These are phyloP conservation scores for Debaryomycetaceae sp. DNA, from an alignment of 1,139 yeast species.

Conservation along the genomic window DNA sequence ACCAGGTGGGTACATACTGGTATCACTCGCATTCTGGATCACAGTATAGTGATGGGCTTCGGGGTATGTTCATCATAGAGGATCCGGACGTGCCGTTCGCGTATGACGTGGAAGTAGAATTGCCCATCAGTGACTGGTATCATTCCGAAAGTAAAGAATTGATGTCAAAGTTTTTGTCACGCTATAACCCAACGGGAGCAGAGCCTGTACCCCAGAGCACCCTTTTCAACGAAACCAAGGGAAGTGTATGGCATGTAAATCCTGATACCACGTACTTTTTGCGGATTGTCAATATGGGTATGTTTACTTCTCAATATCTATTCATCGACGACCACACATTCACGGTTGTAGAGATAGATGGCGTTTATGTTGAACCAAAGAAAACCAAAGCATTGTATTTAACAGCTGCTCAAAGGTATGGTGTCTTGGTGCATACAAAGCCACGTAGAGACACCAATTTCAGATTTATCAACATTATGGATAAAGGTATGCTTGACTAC, in stretches of 20 bases:
- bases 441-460: slow-evolving; percentile 55
- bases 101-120: slow-evolving; percentile 71
- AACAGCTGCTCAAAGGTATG: slow-evolving; percentile 76
- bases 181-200: slow-evolving; percentile 92
- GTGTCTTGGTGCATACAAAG: slow-evolving; percentile 71
- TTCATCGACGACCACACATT: slow-evolving; percentile 82
- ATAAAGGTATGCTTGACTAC: slow-evolving; percentile 73
- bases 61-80: slow-evolving; percentile 72
- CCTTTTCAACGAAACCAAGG: slow-evolving; percentile 74
- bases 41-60: slow-evolving; percentile 89
- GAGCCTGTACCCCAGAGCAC: slow-evolving; percentile 88
- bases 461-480: slow-evolving; percentile 76
- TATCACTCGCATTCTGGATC: slow-evolving; percentile 87
- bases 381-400: slow-evolving; percentile 59
- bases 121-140: slow-evolving; percentile 82
- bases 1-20: slow-evolving; percentile 90
- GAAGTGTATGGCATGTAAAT: slow-evolving; percentile 64
- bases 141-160: slow-evolving; percentile 58
- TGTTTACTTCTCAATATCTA: slow-evolving; percentile 82
- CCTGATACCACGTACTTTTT: slow-evolving; percentile 79
- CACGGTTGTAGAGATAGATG: slow-evolving; percentile 81
- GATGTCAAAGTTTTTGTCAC: slow-evolving; percentile 52
- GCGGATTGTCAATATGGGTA: slow-evolving; percentile 78
- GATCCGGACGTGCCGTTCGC: slow-evolving; percentile 47
- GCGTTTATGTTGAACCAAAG: slow-evolving; percentile 66